phyloP scores from a whole-genome alignment of 2,329 filamentous ascomycete species.

The Mariannaea elegans region DNA sequence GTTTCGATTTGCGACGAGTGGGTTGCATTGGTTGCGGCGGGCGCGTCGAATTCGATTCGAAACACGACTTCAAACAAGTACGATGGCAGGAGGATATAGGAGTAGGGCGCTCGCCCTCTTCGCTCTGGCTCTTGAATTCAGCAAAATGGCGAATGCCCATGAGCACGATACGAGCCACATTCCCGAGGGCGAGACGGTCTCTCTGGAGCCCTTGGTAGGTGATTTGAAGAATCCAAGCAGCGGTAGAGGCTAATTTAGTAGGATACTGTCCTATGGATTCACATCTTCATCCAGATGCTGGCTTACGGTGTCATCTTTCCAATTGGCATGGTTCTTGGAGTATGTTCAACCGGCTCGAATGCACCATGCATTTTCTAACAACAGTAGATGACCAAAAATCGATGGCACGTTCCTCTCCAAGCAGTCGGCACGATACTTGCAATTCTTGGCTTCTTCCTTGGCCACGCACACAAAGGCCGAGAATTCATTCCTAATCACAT shows the following conservation, averaged over 20 bases:
- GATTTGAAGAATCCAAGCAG: not conserved
- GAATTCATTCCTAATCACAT: conserved; percentile 80
- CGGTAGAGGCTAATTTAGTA: conserved; percentile 48
- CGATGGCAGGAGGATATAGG: conserved; percentile 34
- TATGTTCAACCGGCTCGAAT: conserved; percentile 55
- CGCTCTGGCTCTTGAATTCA: conserved; percentile 35
- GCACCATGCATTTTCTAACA: conserved; percentile 4
- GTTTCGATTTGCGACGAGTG: conserved; percentile 6
- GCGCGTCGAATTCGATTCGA: conserved; percentile 1
- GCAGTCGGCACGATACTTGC: conserved; percentile 77
- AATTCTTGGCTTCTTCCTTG: conserved; percentile 87
- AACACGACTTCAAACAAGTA: conserved; percentile 15
- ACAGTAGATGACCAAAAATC: conserved; percentile 80
- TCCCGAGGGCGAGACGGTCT: conserved; percentile 73
- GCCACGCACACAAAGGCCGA: conserved; percentile 88
- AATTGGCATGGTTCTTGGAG: conserved; percentile 92
- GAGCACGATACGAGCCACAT: conserved; percentile 63
- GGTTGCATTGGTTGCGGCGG: not conserved
- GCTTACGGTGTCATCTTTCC: conserved; percentile 94
- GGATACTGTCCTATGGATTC: conserved; percentile 90
- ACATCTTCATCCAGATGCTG: conserved; percentile 88
- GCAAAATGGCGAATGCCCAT: conserved; percentile 50
- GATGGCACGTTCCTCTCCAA: conserved; percentile 95
- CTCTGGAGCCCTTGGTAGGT: conserved; percentile 77
- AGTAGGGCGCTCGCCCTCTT: conserved; percentile 29